Percentiles rank a stretch among this genome's conserved stretches.
phyloP scores from a whole-genome alignment of 1,284 basidiomycete species.

The Trametes versicolor region DNA sequence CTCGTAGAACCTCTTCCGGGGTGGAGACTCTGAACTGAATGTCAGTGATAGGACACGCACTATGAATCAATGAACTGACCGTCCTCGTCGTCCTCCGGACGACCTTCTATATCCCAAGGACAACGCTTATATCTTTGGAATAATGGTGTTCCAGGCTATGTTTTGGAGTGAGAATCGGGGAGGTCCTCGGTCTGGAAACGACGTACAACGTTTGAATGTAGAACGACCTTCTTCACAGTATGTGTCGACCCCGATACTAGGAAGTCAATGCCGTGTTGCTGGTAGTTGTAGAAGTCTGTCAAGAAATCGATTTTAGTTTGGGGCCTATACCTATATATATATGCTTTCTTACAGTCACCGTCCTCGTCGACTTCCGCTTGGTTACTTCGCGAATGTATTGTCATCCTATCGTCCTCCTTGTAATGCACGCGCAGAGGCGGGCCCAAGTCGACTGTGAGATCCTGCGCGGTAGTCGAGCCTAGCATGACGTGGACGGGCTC shows the following conservation, averaged over 20 bases:
- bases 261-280: constrained; percentile 89
- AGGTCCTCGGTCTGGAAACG: background rate
- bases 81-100: constrained; percentile 80
- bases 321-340: background rate
- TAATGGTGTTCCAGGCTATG: constrained; percentile 83
- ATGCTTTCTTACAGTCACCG: constrained; percentile 41
- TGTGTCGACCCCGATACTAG: constrained; percentile 78
- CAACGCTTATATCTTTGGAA: constrained; percentile 92
- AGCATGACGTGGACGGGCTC: constrained; percentile 70
- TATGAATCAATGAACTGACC: constrained; percentile 50
- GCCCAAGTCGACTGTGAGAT: constrained; percentile 81
- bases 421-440: constrained; percentile 82
- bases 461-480: constrained; percentile 86
- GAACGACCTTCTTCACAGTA: constrained; percentile 83
- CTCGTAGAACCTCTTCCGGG: constrained; percentile 72
- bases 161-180: background rate
- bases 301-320: no score
- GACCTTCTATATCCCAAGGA: constrained; percentile 84
- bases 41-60: background rate
- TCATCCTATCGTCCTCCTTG: constrained; percentile 90
- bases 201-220: constrained; percentile 87
- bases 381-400: constrained; percentile 69
- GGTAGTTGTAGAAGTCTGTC: constrained; percentile 91
- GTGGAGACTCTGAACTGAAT: constrained; percentile 63
- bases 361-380: constrained; percentile 52